These are phyloP conservation scores for Serendipita indica DNA, from an alignment of 768 basidiomycete species.

Conservation along the genomic window DNA sequence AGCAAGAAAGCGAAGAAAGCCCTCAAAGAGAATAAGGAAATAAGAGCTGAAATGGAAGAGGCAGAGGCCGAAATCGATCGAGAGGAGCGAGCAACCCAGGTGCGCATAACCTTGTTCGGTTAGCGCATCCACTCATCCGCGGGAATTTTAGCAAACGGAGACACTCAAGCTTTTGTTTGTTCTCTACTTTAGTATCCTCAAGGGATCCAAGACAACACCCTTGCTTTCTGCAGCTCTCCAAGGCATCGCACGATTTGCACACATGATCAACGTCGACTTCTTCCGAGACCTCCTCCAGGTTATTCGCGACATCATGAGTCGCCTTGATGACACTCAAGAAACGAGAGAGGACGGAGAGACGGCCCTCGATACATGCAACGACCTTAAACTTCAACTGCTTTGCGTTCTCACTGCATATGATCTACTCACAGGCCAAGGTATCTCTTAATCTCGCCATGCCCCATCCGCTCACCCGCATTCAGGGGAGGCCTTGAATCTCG, in stretches of 20 bases:
- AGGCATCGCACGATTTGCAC: conserved; percentile 86
- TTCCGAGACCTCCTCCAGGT: conserved; percentile 89
- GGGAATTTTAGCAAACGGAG: conserved; percentile 71
- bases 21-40: conserved; percentile 76
- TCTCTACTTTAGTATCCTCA: conserved; percentile 90
- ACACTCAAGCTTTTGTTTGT: conserved; percentile 95
- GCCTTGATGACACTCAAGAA: conserved; percentile 21
- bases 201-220: conserved; percentile 61
- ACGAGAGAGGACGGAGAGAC: conserved; percentile 27
- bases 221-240: conserved; percentile 77
- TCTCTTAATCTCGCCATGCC: conserved; percentile 20
- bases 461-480: conserved; percentile 12
- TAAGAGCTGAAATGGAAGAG: conserved; percentile 82
- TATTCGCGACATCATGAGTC: conserved; percentile 58
- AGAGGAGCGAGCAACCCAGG: conserved; percentile 71
- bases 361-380: conserved; percentile 23
- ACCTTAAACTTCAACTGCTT: conserved; percentile 47
- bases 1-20: conserved; percentile 86
- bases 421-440: conserved; percentile 87
- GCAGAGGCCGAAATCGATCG: conserved; percentile 88
- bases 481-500: conserved; percentile 97
- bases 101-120: conserved; percentile 28
- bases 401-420: conserved; percentile 97
- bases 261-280: conserved; percentile 96
- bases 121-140: neutral